Conservation (phyloP, 2,329 filamentous ascomycete genomes). For the Huntiella moniliformis region DNA sequence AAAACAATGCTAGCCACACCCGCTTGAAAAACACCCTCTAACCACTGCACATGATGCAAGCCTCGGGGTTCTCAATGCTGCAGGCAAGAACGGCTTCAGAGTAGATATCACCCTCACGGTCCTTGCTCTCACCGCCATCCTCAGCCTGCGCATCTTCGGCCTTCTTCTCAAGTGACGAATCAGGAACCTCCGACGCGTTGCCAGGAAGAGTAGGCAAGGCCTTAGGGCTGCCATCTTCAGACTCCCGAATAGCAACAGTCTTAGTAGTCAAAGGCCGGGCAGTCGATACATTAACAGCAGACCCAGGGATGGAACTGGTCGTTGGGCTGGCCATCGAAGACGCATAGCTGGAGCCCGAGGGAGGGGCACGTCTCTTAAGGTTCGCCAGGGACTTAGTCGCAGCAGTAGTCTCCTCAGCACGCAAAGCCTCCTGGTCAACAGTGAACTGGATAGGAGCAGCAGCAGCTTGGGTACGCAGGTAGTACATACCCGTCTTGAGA, state of each 20-base stretch:
- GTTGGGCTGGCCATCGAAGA: constrained; percentile 44
- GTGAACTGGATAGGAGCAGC: constrained; percentile 97
- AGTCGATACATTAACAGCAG: constrained; percentile 33
- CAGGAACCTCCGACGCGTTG: constrained; percentile 41
- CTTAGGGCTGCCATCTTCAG: constrained; percentile 60
- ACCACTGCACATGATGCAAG: constrained; percentile 94
- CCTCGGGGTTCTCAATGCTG: constrained; percentile 93
- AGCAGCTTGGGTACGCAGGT: constrained; percentile 91
- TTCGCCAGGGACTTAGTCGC: constrained; percentile 30
- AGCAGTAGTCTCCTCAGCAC: constrained; percentile 65
- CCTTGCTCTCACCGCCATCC: constrained; percentile 47
- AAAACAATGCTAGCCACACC: neutral
- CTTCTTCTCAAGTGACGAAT: constrained; percentile 31
- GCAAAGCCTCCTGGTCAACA: constrained; percentile 87
- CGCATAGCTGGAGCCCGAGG: constrained; percentile 32
- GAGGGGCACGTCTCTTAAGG: constrained; percentile 51
- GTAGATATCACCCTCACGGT: constrained; percentile 82
- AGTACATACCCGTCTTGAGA: constrained; percentile 99
- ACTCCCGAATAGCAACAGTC: constrained; percentile 34
- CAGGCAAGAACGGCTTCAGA: constrained; percentile 80
- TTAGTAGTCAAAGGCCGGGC: constrained; percentile 51
- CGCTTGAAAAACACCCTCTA: constrained; percentile 23
- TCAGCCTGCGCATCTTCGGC: constrained; percentile 52
- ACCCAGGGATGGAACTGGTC: constrained; percentile 33
- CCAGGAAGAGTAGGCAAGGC: constrained; percentile 54